Evolutionary conservation across 441 rosid genomes (phyloP), one percentile per base, ranked within the genome.

Genomic region (Brassica hybrid): DNA sequence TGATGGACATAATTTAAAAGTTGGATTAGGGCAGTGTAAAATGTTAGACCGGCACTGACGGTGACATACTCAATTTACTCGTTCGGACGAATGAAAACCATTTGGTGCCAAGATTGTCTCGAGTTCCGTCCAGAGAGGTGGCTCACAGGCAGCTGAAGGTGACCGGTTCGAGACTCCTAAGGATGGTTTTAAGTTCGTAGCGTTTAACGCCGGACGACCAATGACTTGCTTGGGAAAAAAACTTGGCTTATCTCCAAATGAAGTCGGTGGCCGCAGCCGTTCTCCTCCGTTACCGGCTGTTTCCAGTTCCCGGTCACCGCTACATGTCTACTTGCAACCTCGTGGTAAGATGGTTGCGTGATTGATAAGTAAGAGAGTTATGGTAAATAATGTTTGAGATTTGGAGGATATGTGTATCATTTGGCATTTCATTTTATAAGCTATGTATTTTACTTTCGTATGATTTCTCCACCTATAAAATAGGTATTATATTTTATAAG

Each of bases 171-270:
- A 90, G 65, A 79, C 91, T 12, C 98, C 96, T 0, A 89, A 90
- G 52, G 98, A 94, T 25, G 86, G 95, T 4, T 94, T 88, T 80
- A 94, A 89, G 85, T 94, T 94, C 34, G 93, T 94, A 54, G 88
- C 98, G 1, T 94, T 94, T 38, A 94, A 94, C 50, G 98, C 94
- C 2, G 98, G 95, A 65, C 98, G 95, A 65, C 98, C 98, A 19
- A 88, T 96, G 76, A 92, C 94, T 63, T 94, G 96, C 65, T 84
- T 94, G 60, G 98, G 98, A 43, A 94, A 94, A 94, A 80, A 96
- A 94, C 80, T 76, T 94, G 77, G 98, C 98, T 34, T 94, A 92
- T 76, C 75, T 88, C 48, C 98, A 92, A 78, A 92, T 94, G 97
- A 94, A 94, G 79, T 92, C 97, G 0, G 93, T 87, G 75, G 98